Evolutionary conservation across 2,329 filamentous ascomycete genomes (phyloP), one percentile per base, ranked within the genome.

Genomic region (Exophiala dermatitidis): DNA sequence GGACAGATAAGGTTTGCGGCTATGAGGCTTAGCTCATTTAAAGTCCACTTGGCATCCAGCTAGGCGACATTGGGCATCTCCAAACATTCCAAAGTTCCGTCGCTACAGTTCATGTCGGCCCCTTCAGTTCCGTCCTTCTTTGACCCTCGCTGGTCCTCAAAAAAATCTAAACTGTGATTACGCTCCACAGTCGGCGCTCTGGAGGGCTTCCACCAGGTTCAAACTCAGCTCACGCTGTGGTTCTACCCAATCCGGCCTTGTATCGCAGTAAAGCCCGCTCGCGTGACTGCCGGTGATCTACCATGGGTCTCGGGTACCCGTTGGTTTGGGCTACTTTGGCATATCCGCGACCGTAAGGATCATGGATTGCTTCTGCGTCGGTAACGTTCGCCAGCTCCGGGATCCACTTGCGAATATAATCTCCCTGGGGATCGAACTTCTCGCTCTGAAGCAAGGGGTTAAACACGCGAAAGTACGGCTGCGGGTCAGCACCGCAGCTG

Each of bases 391-490:
- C 75, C 56, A 95, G 71, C 70, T 95, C 90, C 0, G 83, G 83
- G 5, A 95, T 75, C 89, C 89, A 95, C 54, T 81, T 81, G 36
- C 86, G 77, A 52, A 95, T 94, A 66, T 91, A 95, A 10, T 82
- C 80, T 0, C 89, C 90, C 0, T 85, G 74, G 0, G 78, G 73
- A 65, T 95, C 90, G 62, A 94, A 95, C 69, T 86, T 90, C 74
- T 93, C 87, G 62, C 85, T 88, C 72, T 95, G 90, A 12, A 88
- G 71, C 42, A 89, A 67, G 0, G 90, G 90, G 63, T 94, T 95
- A 71, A 95, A 95, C 48, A 95, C 86, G 4, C 89, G 79, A 59
- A 95, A 95, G 66, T 94, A 95, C 0, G 90, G 89, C 69, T 95
- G 87, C 1, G 88, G 86, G 67, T 94, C 88, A 4, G 90, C 86